phyloP scores from a whole-genome alignment of 2,329 filamentous ascomycete genomes.

The Aspergillus ochraceoroseus region DNA sequence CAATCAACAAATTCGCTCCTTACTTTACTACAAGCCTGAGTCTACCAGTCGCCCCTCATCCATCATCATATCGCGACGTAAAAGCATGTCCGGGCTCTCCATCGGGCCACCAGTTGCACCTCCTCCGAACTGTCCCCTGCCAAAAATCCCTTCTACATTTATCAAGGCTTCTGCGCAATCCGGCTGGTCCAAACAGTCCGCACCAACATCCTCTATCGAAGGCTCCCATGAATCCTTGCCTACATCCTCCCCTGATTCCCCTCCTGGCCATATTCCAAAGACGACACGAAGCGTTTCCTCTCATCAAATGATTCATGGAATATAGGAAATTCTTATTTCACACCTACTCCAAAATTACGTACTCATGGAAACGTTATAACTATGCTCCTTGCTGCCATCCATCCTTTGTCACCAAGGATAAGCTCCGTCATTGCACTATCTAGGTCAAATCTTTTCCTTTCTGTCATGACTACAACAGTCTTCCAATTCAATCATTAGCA shows the following conservation, averaged over 20 bases:
- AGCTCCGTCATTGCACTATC: conserved; percentile 6
- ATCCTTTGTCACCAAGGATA: background rate
- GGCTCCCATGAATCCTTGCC: conserved; percentile 11
- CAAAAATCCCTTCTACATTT: conserved; percentile 29
- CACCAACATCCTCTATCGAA: conserved; percentile 8
- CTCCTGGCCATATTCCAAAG: conserved; percentile 4
- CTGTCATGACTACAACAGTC: conserved; percentile 17
- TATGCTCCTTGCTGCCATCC: background rate
- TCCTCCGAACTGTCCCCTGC: conserved; percentile 34
- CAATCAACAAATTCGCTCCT: conserved; percentile 16
- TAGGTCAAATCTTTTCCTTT: conserved; percentile 6
- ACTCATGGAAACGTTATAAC: background rate
- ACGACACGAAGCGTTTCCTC: conserved; percentile 5
- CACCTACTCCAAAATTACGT: background rate
- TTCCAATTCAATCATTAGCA: conserved; percentile 6
- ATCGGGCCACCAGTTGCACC: conserved; percentile 31
- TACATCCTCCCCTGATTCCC: background rate
- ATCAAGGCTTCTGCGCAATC: conserved; percentile 10
- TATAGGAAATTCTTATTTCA: conserved; percentile 1
- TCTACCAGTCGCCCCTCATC: conserved; percentile 10
- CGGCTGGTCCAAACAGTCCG: conserved; percentile 8
- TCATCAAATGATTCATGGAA: conserved; percentile 2
- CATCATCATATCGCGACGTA: conserved; percentile 26
- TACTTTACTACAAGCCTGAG: conserved; percentile 12
- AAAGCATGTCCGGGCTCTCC: conserved; percentile 32